A percentile compares a stretch with the other conserved stretches of the same genome.
These are phyloP conservation scores for Pholiota molesta DNA, from an alignment of 768 basidiomycete genomes.

Conservation along the genomic window DNA sequence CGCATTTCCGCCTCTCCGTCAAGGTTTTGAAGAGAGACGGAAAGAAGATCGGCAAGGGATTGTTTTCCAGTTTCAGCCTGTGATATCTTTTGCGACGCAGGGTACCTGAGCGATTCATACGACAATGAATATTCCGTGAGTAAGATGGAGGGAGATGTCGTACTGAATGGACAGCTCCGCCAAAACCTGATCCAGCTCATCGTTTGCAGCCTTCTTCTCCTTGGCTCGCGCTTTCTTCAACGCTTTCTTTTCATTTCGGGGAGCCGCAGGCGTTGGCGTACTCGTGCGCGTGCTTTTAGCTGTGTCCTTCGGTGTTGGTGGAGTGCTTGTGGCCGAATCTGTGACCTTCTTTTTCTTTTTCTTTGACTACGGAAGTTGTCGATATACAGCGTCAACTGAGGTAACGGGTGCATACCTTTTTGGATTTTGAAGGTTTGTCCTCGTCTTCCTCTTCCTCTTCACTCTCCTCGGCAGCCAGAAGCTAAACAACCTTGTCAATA, in stretches of 20 bases:
- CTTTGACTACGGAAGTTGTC: conserved; percentile 29
- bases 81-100: conserved; percentile 47
- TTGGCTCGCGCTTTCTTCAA: conserved; percentile 68
- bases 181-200: conserved; percentile 85
- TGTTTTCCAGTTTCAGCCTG: conserved; percentile 32
- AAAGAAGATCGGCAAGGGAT: conserved; percentile 58
- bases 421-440: conserved; percentile 34
- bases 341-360: conserved; percentile 44
- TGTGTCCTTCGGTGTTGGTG: conserved; percentile 8
- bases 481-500: conserved; percentile 30
- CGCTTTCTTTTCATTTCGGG: conserved; percentile 56
- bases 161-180: conserved; percentile 85
- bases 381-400: neutral
- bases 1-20: conserved; percentile 91
- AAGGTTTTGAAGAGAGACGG: conserved; percentile 80
- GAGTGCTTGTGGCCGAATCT: conserved; percentile 9
- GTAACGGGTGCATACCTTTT: conserved; percentile 34
- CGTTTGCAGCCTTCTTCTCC: conserved; percentile 63
- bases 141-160: conserved; percentile 17
- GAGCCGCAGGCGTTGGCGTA: conserved; percentile 18
- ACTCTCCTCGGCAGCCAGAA: conserved; percentile 37
- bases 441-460: conserved; percentile 31
- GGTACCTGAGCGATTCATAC: conserved; percentile 41
- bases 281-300: conserved; percentile 12
- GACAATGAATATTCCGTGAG: neutral